Percentiles rank a stretch among this genome's conserved stretches.
Evolutionary conservation across 148 eudicot species (phyloP).

Genomic region (Camellia granthamiana): DNA sequence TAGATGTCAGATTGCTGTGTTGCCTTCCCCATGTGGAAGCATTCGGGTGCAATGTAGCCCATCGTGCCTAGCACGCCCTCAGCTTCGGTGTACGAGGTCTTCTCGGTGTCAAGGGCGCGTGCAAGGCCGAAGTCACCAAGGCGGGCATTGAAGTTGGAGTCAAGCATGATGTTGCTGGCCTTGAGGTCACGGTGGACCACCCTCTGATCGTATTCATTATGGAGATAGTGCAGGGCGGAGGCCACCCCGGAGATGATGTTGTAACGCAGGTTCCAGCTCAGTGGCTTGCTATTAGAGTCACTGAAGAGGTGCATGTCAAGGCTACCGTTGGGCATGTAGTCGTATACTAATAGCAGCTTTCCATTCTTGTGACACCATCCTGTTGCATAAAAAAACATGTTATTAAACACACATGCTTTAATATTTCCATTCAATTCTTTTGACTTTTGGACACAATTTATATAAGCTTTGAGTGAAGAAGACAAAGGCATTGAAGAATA

Average conservation of each 20-base stretch:
- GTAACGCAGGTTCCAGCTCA: slow-evolving; percentile 45
- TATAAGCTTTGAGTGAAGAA: too few species aligned
- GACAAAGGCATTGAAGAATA: too few species aligned
- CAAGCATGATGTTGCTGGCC: slow-evolving; percentile 89
- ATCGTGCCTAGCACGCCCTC: slow-evolving; percentile 75
- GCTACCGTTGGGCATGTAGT: slow-evolving; percentile 90
- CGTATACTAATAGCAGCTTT: slow-evolving; percentile 70
- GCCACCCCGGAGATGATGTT: slow-evolving; percentile 48
- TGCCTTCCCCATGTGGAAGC: slow-evolving; percentile 85
- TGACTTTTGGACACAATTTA: too few species aligned
- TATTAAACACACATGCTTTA: not conserved
- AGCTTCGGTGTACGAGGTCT: slow-evolving; percentile 63
- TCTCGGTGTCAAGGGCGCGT: slow-evolving; percentile 75
- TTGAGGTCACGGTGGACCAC: slow-evolving; percentile 91
- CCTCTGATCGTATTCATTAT: slow-evolving; percentile 73
- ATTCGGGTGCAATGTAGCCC: slow-evolving; percentile 94
- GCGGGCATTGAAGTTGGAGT: slow-evolving; percentile 66
- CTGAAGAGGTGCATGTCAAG: slow-evolving; percentile 68
- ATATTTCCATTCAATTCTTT: not conserved
- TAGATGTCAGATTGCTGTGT: slow-evolving; percentile 70
- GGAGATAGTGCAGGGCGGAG: slow-evolving; percentile 62
- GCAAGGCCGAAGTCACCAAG: slow-evolving; percentile 94
- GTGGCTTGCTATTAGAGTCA: slow-evolving; percentile 14
- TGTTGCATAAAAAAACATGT: not conserved
- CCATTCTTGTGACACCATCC: slow-evolving; percentile 71